Evolutionary conservation across 306 rosid species (phyloP), one percentile per base, ranked within the genome.

Genomic region (Vicia villosa): DNA sequence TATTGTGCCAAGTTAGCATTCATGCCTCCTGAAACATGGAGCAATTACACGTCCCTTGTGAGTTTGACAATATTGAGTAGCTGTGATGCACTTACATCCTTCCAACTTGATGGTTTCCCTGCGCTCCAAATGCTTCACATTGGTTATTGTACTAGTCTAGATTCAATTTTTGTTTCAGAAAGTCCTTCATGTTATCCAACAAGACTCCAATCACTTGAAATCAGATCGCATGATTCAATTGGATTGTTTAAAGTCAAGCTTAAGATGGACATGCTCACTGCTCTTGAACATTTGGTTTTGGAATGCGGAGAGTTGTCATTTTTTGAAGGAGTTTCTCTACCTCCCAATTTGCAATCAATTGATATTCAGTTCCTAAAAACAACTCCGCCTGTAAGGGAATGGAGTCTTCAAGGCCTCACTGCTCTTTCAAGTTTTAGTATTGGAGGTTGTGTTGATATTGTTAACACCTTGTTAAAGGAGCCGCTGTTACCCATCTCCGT

Each of bases 21-120:
- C n/a, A n/a, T n/a, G n/a, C n/a, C n/a, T n/a, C 21, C n/a, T 22
- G 54, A 63, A 42, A 63, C 38, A 8, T 63, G 69, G 54, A 21
- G 22, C 21, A 63, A 42, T 41, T 63, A 63, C 69, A 42, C 37
- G 7, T 21, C 2, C 8, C 69, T 63, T 42, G 13, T 6, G 20
- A 2, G 0, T 2, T n/a, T n/a, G n/a, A n/a, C n/a, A n/a, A n/a
- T n/a, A n/a, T n/a, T n/a, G n/a, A n/a, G n/a, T n/a, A n/a, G n/a
- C n/a, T n/a, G n/a, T n/a, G n/a, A n/a, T n/a, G n/a, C n/a, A n/a
- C n/a, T n/a, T n/a, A n/a, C n/a, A n/a, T n/a, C n/a, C n/a, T n/a
- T n/a, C n/a, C n/a, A n/a, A n/a, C n/a, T n/a, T n/a, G n/a, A n/a
- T n/a, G n/a, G n/a, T n/a, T n/a, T n/a, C n/a, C n/a, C n/a, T n/a